Percentiles rank a stretch among this genome's conserved stretches.
These are phyloP conservation scores for Kodamaea nitidulidarum DNA, from an alignment of 805 yeast species.

Conservation along the genomic window DNA sequence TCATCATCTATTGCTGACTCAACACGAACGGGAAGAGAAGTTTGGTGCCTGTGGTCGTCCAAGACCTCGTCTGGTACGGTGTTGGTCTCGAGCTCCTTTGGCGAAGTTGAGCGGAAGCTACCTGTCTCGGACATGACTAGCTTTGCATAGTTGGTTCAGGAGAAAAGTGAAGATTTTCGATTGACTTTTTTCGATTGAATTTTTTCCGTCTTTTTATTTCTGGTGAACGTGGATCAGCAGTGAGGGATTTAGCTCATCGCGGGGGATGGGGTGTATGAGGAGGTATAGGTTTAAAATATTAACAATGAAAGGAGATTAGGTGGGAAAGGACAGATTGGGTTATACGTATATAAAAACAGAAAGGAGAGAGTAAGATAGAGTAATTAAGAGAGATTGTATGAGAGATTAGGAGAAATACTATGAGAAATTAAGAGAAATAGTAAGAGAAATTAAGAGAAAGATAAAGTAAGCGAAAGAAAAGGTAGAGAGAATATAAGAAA, in stretches of 20 bases:
- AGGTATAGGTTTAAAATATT: no score
- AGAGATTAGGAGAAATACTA: no score
- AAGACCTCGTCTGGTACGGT: slow-evolving; percentile 29
- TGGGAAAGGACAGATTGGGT: no score
- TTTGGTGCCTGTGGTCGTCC: slow-evolving; percentile 40
- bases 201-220: background rate
- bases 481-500: background rate
- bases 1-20: slow-evolving; percentile 12
- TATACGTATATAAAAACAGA: no score
- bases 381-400: no score
- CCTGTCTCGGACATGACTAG: slow-evolving; percentile 38
- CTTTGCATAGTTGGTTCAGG: slow-evolving; percentile 5
- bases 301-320: no score
- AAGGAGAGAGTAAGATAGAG: no score
- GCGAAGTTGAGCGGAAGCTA: slow-evolving; percentile 29
- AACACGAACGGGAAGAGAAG: slow-evolving; percentile 26
- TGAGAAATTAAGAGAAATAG: no score
- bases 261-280: no score
- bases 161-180: background rate
- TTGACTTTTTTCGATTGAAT: background rate
- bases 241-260: no score
- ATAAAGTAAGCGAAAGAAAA: no score
- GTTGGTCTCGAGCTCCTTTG: slow-evolving; percentile 19
- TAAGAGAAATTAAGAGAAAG: background rate
- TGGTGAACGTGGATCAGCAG: slow-evolving; percentile 1